Conservation (phyloP, 169 alveolate species). For the Plasmodium malariae region DNA sequence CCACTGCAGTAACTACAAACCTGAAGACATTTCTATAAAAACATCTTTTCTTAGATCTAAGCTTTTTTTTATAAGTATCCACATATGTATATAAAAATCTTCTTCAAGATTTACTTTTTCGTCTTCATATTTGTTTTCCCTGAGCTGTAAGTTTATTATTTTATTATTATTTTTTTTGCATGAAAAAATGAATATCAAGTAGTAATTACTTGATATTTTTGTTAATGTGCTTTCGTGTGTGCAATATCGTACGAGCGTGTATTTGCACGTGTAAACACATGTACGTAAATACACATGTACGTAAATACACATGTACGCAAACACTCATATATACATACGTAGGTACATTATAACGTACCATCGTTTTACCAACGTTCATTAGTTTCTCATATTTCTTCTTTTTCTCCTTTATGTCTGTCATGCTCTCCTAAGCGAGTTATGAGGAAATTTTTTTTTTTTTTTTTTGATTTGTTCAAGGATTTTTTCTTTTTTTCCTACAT, state of each 20-base stretch:
- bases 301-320: too few relatives aligned
- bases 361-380: constrained; percentile 1
- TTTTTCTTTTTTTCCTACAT: constrained; percentile 1
- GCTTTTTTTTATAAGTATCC: constrained; percentile 76
- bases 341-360: background rate
- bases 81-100: constrained; percentile 57
- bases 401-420: constrained; percentile 37
- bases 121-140: constrained; percentile 34
- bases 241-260: too few relatives aligned
- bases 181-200: too few relatives aligned
- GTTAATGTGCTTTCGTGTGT: too few relatives aligned
- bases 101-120: constrained; percentile 11
- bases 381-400: constrained; percentile 41
- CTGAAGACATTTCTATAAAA: constrained; percentile 74
- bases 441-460: too few relatives aligned
- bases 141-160: constrained; percentile 5
- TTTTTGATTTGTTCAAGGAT: too few relatives aligned
- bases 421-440: constrained; percentile 8
- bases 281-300: background rate
- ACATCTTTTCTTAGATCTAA: constrained; percentile 60
- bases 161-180: too few relatives aligned
- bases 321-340: too few relatives aligned
- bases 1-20: too few relatives aligned
- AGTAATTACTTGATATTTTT: too few relatives aligned
- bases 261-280: background rate